phyloP scores from a whole-genome alignment of 2,329 filamentous ascomycete genomes.

The Fusarium beomiforme region DNA sequence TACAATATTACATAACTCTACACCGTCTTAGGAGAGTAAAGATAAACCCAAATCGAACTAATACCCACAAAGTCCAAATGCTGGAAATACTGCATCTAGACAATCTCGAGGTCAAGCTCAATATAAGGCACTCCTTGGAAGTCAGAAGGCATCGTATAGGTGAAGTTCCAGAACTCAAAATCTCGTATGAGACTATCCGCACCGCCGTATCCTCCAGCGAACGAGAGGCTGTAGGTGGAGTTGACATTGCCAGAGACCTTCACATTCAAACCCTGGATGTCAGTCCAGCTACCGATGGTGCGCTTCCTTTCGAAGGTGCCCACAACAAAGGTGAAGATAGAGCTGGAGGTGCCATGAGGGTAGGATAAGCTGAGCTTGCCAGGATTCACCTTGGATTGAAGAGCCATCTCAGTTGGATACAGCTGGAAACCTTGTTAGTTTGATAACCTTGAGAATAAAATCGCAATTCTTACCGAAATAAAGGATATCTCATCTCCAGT shows the following conservation, averaged over 20 bases:
- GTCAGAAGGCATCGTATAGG: conserved; percentile 50
- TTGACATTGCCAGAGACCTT: conserved; percentile 57
- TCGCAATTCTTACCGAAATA: conserved; percentile 31
- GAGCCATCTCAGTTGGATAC: conserved; percentile 45
- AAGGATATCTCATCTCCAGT: conserved; percentile 50
- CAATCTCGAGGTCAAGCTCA: not conserved
- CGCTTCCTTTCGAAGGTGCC: conserved; percentile 56
- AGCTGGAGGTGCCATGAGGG: conserved; percentile 59
- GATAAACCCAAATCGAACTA: too few species aligned
- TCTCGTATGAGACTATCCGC: conserved; percentile 43
- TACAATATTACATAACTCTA: too few species aligned
- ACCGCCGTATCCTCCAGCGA: conserved; percentile 45
- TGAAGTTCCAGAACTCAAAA: conserved; percentile 60
- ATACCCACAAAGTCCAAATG: too few species aligned
- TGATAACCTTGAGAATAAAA: conserved; percentile 43
- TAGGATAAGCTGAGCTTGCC: conserved; percentile 60
- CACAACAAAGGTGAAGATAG: conserved; percentile 62
- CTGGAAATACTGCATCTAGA: not conserved
- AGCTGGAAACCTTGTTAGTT: conserved; percentile 49
- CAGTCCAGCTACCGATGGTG: conserved; percentile 57
- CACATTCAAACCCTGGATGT: conserved; percentile 59
- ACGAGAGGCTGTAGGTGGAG: conserved; percentile 53
- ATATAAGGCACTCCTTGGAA: not conserved
- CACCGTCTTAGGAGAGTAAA: too few species aligned
- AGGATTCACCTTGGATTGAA: conserved; percentile 16